Conservation (phyloP, 169 alveolate species). For the Perkinsus olseni region DNA sequence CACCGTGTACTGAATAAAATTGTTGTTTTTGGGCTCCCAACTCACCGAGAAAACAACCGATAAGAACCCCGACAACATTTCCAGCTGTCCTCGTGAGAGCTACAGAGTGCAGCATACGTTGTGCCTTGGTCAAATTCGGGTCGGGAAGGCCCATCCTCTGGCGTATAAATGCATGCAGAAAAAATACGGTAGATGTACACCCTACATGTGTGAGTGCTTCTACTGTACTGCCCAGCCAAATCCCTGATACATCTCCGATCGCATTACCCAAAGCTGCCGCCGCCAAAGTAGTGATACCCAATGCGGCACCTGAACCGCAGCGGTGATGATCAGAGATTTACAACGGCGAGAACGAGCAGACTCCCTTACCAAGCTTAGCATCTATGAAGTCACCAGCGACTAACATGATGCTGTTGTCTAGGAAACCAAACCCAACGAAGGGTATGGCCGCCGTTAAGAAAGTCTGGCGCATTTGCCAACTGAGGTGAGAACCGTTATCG, state of each 20-base stretch:
- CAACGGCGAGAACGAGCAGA: too few species aligned
- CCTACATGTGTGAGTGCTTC: slow-evolving; percentile 4
- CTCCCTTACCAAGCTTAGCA: not conserved
- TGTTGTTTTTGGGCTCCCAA: not conserved
- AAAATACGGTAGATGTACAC: slow-evolving; percentile 5
- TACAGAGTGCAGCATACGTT: not conserved
- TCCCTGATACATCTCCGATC: slow-evolving; percentile 35
- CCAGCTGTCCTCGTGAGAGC: not conserved
- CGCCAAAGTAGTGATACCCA: slow-evolving; percentile 51
- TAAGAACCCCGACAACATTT: not conserved
- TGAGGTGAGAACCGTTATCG: not conserved
- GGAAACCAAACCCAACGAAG: slow-evolving; percentile 44
- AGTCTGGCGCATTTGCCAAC: slow-evolving; percentile 10
- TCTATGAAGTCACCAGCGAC: slow-evolving; percentile 34
- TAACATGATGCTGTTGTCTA: slow-evolving; percentile 52
- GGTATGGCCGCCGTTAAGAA: slow-evolving; percentile 24
- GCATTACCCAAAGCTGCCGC: slow-evolving; percentile 52
- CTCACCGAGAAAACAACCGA: not conserved
- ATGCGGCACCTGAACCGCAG: not conserved
- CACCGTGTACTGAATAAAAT: not conserved
- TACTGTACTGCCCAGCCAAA: slow-evolving; percentile 38
- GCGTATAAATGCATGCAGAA: not conserved
- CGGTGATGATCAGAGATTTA: too few species aligned
- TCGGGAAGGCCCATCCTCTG: not conserved
- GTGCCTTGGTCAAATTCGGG: not conserved